Evolutionary conservation across 495 filamentous ascomycete genomes (phyloP), one percentile per base, ranked within the genome.

Genomic region (Articulospora tetracladia): DNA sequence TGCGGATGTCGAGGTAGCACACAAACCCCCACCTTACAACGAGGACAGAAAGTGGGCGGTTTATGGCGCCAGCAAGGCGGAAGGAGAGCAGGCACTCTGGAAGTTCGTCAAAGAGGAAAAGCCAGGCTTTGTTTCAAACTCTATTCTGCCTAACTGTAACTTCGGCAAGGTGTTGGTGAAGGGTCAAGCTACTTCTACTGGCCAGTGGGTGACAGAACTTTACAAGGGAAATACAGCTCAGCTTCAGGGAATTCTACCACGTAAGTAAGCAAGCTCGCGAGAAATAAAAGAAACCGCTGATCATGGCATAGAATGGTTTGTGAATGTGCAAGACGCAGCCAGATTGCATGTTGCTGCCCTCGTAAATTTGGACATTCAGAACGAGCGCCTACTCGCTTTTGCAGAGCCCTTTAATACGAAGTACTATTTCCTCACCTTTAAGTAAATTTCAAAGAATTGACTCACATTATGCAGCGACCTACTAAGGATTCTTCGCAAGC

Each of bases 21-120:
- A 44, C 39, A 44, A 44, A 23, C 67, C 73, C 3, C 64, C 76
- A n/a, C 70, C 67, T 0, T 74, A 75, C 54, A 57, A 63, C n/a
- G 59, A 60, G 8, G 58, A 62, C 13, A 59, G 66, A 23, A 60
- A 51, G 1, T 60, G 50, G 41, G 34, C 58, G 26, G 73, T 82
- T 2, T 82, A 87, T 58, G 62, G 67, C 7, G 78, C 80, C 0
- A 77, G 76, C 58, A 86, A 87, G 66, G 76, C 71, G 1, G 68
- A 76, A 62, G 74, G 71, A 4, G 83, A 86, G 65, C 72, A 72
- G 32, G 75, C 67, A 15, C 59, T 74, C 0, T 85, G 79, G 78
- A 72, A 74, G 49, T 85, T 80, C 69, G 59, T 80, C 2, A 57
- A 73, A 53, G 72, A 80, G 34, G 58, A 82, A 19, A 72, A 79